Evolutionary conservation across 129 eudicot species (phyloP).

Genomic region (Tanacetum coccineum): DNA sequence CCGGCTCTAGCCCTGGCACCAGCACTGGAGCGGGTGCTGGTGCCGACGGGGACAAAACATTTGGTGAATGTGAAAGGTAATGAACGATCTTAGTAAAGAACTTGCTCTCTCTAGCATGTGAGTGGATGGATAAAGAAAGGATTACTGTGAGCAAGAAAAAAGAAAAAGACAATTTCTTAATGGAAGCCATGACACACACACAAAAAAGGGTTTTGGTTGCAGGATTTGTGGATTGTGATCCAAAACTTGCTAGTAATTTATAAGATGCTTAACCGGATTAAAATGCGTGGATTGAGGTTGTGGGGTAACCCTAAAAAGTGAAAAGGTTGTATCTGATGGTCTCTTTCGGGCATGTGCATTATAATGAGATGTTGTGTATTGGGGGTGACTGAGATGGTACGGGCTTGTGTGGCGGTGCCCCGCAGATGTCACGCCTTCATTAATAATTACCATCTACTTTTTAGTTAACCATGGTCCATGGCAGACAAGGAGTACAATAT

Average conservation of each 20-base stretch:
- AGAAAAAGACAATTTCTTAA: conserved; percentile 24
- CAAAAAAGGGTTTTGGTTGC: conserved; percentile 24
- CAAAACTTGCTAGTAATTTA: conserved; percentile 19
- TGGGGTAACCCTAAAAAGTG: conserved; percentile 3
- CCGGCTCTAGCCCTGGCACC: conserved; percentile 9
- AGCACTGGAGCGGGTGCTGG: conserved; percentile 22
- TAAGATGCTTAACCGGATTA: conserved; percentile 27
- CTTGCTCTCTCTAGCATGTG: conserved; percentile 56
- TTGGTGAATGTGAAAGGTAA: conserved; percentile 18
- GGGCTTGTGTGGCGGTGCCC: too few species aligned
- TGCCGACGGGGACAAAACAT: neutral
- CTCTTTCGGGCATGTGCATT: conserved; percentile 30
- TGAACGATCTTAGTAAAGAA: conserved; percentile 41
- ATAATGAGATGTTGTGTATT: too few species aligned
- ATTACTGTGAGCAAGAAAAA: conserved; percentile 31
- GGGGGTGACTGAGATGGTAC: too few species aligned
- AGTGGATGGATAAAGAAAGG: conserved; percentile 26
- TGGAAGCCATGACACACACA: conserved; percentile 39
- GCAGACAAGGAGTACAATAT: conserved; percentile 14
- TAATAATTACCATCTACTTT: conserved; percentile 1
- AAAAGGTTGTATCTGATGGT: conserved; percentile 18
- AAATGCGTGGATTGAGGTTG: conserved; percentile 49
- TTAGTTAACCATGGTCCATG: neutral
- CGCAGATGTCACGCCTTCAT: conserved; percentile 30
- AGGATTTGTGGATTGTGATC: conserved; percentile 16